These are phyloP conservation scores for Cucurbita moschata DNA, from an alignment of 306 rosid species.

Conservation along the genomic window DNA sequence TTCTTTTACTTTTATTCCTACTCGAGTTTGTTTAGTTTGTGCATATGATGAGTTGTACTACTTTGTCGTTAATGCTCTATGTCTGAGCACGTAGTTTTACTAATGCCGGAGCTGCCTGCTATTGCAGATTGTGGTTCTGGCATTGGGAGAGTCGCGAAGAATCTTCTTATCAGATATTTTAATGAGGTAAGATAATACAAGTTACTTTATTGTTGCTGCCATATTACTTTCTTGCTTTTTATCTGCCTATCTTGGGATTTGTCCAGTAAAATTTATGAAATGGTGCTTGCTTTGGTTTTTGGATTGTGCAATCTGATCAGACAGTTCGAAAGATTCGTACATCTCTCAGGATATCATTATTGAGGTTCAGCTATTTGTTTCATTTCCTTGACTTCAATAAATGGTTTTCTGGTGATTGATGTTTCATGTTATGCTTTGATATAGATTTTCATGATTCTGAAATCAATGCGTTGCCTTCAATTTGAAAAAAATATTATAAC, in stretches of 20 bases:
- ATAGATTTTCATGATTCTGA: not conserved
- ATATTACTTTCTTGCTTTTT: not conserved
- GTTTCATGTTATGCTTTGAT: not conserved
- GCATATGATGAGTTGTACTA: not conserved
- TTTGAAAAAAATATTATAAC: not conserved
- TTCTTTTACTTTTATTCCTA: not conserved
- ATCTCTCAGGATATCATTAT: not conserved
- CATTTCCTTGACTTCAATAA: not conserved
- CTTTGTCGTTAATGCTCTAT: too few species aligned
- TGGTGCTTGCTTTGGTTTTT: not conserved
- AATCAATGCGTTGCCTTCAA: not conserved
- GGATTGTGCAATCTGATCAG: not conserved
- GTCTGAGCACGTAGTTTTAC: too few species aligned
- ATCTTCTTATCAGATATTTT: slow-evolving; percentile 69
- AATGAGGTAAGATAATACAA: slow-evolving; percentile 66
- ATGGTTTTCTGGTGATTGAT: not conserved
- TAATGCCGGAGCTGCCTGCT: not conserved
- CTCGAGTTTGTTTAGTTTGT: not conserved
- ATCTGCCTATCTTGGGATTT: not conserved
- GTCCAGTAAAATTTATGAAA: not conserved
- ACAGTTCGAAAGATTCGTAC: not conserved
- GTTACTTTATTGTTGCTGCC: slow-evolving; percentile 2
- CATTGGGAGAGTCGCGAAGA: slow-evolving; percentile 81
- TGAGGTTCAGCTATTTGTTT: not conserved
- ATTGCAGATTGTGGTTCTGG: slow-evolving; percentile 95